Base-by-base conservation (phyloP, 176 grass and related monocot species). In the Echinochloa phyllopogon region DNA sequence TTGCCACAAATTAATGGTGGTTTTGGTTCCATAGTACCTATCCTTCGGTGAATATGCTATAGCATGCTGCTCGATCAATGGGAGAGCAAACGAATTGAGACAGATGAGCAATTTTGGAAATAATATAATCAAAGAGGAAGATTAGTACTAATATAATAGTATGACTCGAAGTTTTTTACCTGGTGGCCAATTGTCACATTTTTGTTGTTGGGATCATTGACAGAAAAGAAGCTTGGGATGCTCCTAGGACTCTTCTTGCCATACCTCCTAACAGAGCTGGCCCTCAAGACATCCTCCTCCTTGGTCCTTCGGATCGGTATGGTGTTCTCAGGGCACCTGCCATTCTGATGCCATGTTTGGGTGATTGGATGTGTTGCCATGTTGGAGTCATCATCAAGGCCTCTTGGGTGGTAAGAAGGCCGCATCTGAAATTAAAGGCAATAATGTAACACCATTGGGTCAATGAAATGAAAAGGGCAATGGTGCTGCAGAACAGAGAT, bases 1-100 rank as follows among this genome's bases (percentile, higher is more conserved):
- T 39, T 88, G 59, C 93, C 93, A 95, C 43, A 95, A 83, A 69
- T 95, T 95, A 64, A 95, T 95, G 53, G 86, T 90, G 37, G 90
- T 83, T 63, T 90, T 92, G 42, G 93, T 85, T 83, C 93, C 90
- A 64, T 90, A 90, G 57, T 95, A 95, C 79, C 77, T 88, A 47
- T 75, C 90, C 20, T 90, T 79, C 75, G 84, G 78, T 65, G 88
- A 80, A 74, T 88, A 95, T 66, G 90, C 90, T 70, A 92, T 88
- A 15, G 93, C 93, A 76, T 95, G 90, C 93, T 94, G 70, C 20
- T 57, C 66, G n/a, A n/a, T n/a, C n/a, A 60, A 53, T 47, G 38
- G 23, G 1, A 79, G 47, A 62, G n/a, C 13, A 65, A 43, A 55
- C 42, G 61, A n/a, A n/a, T n/a, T n/a, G 29, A 52, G 27, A 65